Conservation (phyloP, 805 yeast species). For the Hanseniaspora jakobsenii region DNA sequence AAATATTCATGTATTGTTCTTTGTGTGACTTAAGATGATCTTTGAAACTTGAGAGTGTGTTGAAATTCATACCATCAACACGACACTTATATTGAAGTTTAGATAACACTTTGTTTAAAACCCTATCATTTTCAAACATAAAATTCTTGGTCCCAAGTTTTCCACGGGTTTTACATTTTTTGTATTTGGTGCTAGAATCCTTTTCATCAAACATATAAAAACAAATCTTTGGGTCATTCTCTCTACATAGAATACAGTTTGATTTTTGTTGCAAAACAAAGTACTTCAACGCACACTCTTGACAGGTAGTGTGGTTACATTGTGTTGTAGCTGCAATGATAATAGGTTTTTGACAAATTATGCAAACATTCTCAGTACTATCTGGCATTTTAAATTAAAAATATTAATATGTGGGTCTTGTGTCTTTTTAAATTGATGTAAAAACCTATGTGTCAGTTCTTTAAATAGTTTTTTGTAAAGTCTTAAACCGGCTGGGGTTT, state of each 20-base stretch:
- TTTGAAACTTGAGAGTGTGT: slow-evolving; percentile 44
- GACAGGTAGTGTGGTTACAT: slow-evolving; percentile 79
- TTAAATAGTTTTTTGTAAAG: too few species aligned
- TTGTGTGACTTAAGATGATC: slow-evolving; percentile 60
- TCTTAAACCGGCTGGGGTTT: too few species aligned
- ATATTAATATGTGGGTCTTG: too few species aligned
- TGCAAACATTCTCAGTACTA: slow-evolving; percentile 34
- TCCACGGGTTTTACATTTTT: background rate
- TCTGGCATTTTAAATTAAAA: background rate
- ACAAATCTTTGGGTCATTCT: slow-evolving; percentile 16
- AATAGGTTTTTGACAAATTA: slow-evolving; percentile 73
- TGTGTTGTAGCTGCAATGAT: slow-evolving; percentile 58
- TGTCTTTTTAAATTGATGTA: too few species aligned
- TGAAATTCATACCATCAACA: slow-evolving; percentile 32
- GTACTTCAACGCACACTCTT: slow-evolving; percentile 68
- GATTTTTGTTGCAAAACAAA: slow-evolving; percentile 65
- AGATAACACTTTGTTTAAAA: slow-evolving; percentile 37
- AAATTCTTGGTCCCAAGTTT: slow-evolving; percentile 30
- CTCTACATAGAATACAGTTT: slow-evolving; percentile 72
- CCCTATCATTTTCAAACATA: slow-evolving; percentile 45
- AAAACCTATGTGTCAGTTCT: too few species aligned
- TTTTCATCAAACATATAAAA: slow-evolving; percentile 6
- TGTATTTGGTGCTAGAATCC: background rate
- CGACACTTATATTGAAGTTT: slow-evolving; percentile 51
- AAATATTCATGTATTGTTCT: slow-evolving; percentile 37